These are phyloP conservation scores for Canavalia gladiata DNA, from an alignment of 306 rosid species.

Conservation along the genomic window DNA sequence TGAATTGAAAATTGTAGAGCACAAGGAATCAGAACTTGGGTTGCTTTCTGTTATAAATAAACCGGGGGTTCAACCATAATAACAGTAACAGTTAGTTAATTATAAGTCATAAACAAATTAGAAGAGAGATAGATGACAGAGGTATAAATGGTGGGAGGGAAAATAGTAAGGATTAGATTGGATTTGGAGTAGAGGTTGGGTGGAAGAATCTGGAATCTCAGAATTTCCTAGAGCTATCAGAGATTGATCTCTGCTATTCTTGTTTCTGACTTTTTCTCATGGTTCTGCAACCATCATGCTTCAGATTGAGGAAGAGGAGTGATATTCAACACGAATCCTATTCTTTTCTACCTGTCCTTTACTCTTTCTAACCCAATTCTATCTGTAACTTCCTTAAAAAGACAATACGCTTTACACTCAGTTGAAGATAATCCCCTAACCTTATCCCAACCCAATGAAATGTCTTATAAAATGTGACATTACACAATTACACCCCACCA, in stretches of 20 bases:
- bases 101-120: background rate
- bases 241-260: background rate
- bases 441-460: background rate
- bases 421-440: background rate
- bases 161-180: background rate
- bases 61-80: no score
- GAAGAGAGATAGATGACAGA: background rate
- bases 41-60: no score
- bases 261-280: background rate
- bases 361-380: background rate
- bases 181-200: background rate
- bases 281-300: background rate
- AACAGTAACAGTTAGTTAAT: background rate
- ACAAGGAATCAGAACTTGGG: no score
- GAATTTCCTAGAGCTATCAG: background rate
- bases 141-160: background rate
- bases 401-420: background rate
- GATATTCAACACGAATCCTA: background rate
- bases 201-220: background rate
- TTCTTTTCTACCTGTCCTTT: background rate
- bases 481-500: background rate
- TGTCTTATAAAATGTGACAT: background rate
- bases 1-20: no score
- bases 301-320: background rate
- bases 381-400: background rate